A percentile compares a stretch with the other conserved stretches of the same genome.
Evolutionary conservation across 352 stramenopile genomes (phyloP).

Genomic region (Elongisporangium senticosum): DNA sequence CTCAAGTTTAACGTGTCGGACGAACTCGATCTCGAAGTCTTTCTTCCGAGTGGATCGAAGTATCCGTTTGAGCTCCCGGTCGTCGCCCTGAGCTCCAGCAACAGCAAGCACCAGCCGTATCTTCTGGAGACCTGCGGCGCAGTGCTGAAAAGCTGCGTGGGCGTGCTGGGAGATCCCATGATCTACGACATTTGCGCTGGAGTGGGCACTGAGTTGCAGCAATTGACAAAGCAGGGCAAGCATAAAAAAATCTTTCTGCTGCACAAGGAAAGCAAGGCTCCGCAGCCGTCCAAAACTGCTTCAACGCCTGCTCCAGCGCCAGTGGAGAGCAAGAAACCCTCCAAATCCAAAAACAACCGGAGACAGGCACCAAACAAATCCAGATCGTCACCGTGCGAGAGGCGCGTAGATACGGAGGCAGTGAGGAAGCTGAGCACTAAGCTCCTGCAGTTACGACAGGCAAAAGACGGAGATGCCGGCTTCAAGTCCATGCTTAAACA

Average conservation of each 20-base stretch:
- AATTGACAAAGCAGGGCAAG: slow-evolving; percentile 19
- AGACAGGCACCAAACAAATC: slow-evolving; percentile 15
- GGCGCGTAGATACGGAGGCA: slow-evolving; percentile 26
- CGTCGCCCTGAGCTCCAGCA: slow-evolving; percentile 38
- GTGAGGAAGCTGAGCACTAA: slow-evolving; percentile 34
- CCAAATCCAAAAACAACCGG: slow-evolving; percentile 7
- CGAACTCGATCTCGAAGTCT: slow-evolving; percentile 45
- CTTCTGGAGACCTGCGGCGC: slow-evolving; percentile 40
- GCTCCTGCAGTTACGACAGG: slow-evolving; percentile 31
- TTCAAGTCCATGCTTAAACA: slow-evolving; percentile 60
- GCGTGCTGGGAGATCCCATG: slow-evolving; percentile 64
- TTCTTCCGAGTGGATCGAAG: slow-evolving; percentile 35
- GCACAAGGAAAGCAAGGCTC: slow-evolving; percentile 6
- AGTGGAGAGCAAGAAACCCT: background rate
- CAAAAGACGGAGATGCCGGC: slow-evolving; percentile 29
- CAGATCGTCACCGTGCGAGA: slow-evolving; percentile 8
- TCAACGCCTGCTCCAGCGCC: slow-evolving; percentile 7
- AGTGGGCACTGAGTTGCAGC: slow-evolving; percentile 46
- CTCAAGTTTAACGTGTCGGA: slow-evolving; percentile 47
- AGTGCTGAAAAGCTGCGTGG: slow-evolving; percentile 42
- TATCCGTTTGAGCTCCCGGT: slow-evolving; percentile 77
- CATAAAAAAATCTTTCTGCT: slow-evolving; percentile 21
- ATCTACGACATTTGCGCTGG: slow-evolving; percentile 77
- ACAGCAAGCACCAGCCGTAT: slow-evolving; percentile 30
- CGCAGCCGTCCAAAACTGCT: slow-evolving; percentile 6